Evolutionary conservation across 129 eudicot genomes (phyloP), one percentile per base, ranked within the genome.

Genomic region (Erigeron canadensis): DNA sequence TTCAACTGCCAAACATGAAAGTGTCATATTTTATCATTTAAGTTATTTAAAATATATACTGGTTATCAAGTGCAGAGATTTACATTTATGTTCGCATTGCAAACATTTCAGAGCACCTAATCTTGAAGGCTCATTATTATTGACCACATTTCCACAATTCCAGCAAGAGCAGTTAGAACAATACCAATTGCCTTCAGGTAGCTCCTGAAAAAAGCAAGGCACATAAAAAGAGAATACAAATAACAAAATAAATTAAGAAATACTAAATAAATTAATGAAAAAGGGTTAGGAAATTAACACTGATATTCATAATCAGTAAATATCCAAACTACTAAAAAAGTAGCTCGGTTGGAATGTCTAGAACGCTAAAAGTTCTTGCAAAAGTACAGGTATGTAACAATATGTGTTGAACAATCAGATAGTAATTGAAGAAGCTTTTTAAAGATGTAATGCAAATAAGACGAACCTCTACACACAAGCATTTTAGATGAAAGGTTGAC

Each of bases 111-210:
- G 60, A 48, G 78, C 81, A 61, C 71, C 63, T 39, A 78, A 71
- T 63, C 55, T 62, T 61, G 75, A 60, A 68, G 72, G 59, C 58
- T 87, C 91, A 38, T 71, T 77, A 57, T 82, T 82, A 67, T 80
- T 74, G 64, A 84, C 99, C 22, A 80, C 80, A 48, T 81, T 81
- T 70, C 91, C 89, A 65, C 99, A 94, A 43, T 79, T 76, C 82
- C 81, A 85, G 79, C 99, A 94, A 48, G 93, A 80, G 86, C 97
- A 94, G 53, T 86, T 85, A 3, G 88, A 81, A 82, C 99, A 94
- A 53, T 94, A 94, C 99, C 99, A 94, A 73, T 84, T 90, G 75
- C 99, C 99, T 77, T 94, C 97, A 34, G 99, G 99, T 61, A 94
- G 73, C 55, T 90, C 97, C 99, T 94, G 85, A 43, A 67, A 22